phyloP scores from a whole-genome alignment of 1,284 basidiomycete genomes.

The Crucibulum parvulum region DNA sequence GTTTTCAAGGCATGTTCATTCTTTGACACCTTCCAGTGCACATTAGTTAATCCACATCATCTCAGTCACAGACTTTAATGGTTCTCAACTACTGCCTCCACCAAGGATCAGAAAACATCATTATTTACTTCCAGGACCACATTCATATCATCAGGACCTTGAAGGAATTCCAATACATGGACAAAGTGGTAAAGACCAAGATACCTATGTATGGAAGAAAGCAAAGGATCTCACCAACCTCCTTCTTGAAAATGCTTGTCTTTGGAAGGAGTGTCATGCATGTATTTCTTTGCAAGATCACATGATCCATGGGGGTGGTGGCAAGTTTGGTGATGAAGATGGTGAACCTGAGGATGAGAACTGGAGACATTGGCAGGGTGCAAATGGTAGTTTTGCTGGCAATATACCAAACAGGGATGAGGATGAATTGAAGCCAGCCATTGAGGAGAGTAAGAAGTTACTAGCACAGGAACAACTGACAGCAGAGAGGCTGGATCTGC shows the following conservation, averaged over 20 bases:
- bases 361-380: constrained; percentile 39
- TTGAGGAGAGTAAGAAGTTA: constrained; percentile 87
- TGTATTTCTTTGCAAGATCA: constrained; percentile 95
- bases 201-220: constrained; percentile 98
- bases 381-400: constrained; percentile 42
- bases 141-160: constrained; percentile 99
- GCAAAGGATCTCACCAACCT: constrained; percentile 99
- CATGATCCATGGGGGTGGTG: constrained; percentile 76
- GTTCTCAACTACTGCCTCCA: constrained; percentile 97
- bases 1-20: constrained; percentile 87
- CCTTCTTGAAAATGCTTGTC: constrained; percentile 86
- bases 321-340: too few relatives aligned
- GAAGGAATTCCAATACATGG: constrained; percentile 98
- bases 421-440: constrained; percentile 82
- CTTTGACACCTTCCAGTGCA: not conserved
- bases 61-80: constrained; percentile 79
- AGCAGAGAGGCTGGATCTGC: constrained; percentile 82
- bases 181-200: constrained; percentile 97
- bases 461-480: constrained; percentile 77
- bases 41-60: constrained; percentile 4
- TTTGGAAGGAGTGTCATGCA: constrained; percentile 86
- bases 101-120: constrained; percentile 97
- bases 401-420: constrained; percentile 65
- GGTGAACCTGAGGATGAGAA: constrained; percentile 58
- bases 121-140: constrained; percentile 99